These are phyloP conservation scores for Aspergillus eucalypticola DNA, from an alignment of 2,329 filamentous ascomycete species.

Conservation along the genomic window DNA sequence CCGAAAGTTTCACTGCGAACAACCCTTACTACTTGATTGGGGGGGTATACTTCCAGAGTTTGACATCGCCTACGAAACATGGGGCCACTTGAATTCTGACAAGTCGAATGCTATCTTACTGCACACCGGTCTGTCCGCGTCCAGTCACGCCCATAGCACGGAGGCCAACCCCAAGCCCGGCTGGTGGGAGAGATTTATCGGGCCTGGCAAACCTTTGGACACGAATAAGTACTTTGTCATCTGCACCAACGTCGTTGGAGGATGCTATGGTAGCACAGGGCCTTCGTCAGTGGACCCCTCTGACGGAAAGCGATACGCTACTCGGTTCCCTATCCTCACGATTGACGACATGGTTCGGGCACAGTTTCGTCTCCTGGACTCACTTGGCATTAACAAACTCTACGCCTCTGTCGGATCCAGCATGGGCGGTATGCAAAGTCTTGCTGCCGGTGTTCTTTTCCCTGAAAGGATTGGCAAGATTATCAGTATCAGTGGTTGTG, in stretches of 20 bases:
- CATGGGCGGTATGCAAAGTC: slow-evolving; percentile 98
- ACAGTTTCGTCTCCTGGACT: slow-evolving; percentile 85
- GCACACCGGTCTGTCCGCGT: slow-evolving; percentile 94
- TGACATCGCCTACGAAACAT: slow-evolving; percentile 88
- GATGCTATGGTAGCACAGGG: slow-evolving; percentile 93
- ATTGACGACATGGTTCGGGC: slow-evolving; percentile 97
- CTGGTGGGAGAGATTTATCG: slow-evolving; percentile 99
- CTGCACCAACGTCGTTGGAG: slow-evolving; percentile 94
- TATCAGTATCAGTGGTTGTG: slow-evolving; percentile 89
- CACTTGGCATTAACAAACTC: slow-evolving; percentile 72
- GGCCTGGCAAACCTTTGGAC: slow-evolving; percentile 78
- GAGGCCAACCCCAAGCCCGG: slow-evolving; percentile 79
- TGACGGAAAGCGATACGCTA: slow-evolving; percentile 86
- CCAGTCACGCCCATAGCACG: slow-evolving; percentile 95
- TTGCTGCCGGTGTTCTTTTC: slow-evolving; percentile 82
- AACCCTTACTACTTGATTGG: slow-evolving; percentile 86
- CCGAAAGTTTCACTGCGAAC: slow-evolving; percentile 69
- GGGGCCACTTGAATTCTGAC: slow-evolving; percentile 63
- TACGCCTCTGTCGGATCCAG: slow-evolving; percentile 93
- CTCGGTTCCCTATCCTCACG: slow-evolving; percentile 90
- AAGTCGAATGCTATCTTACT: slow-evolving; percentile 87
- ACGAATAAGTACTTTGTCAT: slow-evolving; percentile 91
- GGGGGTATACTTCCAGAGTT: slow-evolving; percentile 88
- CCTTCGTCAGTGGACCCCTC: slow-evolving; percentile 85
- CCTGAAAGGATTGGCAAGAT: slow-evolving; percentile 78